These are phyloP conservation scores for Colletotrichum destructivum DNA, from an alignment of 2,329 filamentous ascomycete species.

Conservation along the genomic window DNA sequence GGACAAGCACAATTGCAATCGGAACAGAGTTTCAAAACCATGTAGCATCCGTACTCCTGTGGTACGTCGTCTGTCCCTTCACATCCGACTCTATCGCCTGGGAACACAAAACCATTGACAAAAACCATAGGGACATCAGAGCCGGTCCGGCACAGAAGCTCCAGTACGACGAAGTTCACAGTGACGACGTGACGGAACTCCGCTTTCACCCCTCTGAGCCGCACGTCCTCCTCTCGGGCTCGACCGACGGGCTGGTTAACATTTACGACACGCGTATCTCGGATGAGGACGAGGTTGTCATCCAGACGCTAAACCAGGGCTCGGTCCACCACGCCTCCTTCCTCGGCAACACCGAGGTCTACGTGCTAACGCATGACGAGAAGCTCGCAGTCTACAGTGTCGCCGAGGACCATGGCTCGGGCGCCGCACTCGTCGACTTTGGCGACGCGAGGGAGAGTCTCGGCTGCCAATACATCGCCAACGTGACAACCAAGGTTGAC, in stretches of 20 bases:
- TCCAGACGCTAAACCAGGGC: slow-evolving; percentile 84
- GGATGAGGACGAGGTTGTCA: slow-evolving; percentile 83
- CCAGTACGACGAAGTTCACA: slow-evolving; percentile 76
- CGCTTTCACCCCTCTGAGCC: slow-evolving; percentile 72
- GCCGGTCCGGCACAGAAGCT: slow-evolving; percentile 62
- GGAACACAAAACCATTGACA: slow-evolving; percentile 35
- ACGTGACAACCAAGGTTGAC: slow-evolving; percentile 73
- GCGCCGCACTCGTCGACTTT: slow-evolving; percentile 69
- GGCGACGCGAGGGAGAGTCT: slow-evolving; percentile 79
- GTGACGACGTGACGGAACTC: slow-evolving; percentile 77
- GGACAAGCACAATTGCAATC: slow-evolving; percentile 74
- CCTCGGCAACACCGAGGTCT: slow-evolving; percentile 75
- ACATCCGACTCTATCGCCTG: slow-evolving; percentile 10
- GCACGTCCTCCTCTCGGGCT: slow-evolving; percentile 79
- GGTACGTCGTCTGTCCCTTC: slow-evolving; percentile 58
- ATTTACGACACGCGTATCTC: slow-evolving; percentile 79
- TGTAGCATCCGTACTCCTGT: slow-evolving; percentile 73
- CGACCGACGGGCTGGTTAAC: slow-evolving; percentile 85
- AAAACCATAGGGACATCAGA: slow-evolving; percentile 68
- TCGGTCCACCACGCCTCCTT: slow-evolving; percentile 83
- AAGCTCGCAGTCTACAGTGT: slow-evolving; percentile 81
- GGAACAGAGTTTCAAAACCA: slow-evolving; percentile 81
- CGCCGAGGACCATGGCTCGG: slow-evolving; percentile 74
- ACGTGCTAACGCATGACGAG: slow-evolving; percentile 84
- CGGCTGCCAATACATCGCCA: slow-evolving; percentile 81